Conservation (phyloP, 805 yeast genomes). For the Candida gorgasii region DNA sequence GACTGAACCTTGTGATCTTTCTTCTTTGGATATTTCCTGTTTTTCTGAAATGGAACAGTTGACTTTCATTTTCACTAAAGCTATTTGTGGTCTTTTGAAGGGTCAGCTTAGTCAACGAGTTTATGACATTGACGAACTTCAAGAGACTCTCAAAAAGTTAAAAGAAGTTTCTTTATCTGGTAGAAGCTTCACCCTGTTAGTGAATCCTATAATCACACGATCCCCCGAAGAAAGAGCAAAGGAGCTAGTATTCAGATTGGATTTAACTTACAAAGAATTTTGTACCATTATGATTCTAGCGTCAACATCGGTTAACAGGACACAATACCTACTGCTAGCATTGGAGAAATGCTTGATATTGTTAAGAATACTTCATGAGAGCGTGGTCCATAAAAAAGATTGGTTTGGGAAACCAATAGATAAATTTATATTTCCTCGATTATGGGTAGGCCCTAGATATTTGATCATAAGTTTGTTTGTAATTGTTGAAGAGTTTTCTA, state of each 20-base stretch:
- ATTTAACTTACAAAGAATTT: conserved; percentile 1
- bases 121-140: too few relatives aligned
- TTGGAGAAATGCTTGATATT: background rate
- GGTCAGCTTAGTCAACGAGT: too few relatives aligned
- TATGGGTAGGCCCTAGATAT: background rate
- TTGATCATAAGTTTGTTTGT: background rate
- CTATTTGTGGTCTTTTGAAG: too few relatives aligned
- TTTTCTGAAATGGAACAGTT: background rate
- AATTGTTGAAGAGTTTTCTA: background rate
- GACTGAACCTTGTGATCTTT: background rate
- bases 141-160: background rate
- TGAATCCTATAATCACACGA: background rate
- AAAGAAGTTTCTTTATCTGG: background rate
- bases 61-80: background rate
- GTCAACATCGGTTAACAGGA: background rate
- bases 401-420: background rate
- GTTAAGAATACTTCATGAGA: background rate
- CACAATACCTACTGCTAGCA: background rate
- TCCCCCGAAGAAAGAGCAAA: background rate
- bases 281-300: background rate
- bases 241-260: conserved; percentile 8
- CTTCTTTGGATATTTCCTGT: too few relatives aligned
- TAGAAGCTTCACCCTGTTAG: background rate
- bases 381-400: background rate
- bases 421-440: background rate